Conservation (phyloP, 805 yeast species). For the Saccharomycopsis vini region DNA sequence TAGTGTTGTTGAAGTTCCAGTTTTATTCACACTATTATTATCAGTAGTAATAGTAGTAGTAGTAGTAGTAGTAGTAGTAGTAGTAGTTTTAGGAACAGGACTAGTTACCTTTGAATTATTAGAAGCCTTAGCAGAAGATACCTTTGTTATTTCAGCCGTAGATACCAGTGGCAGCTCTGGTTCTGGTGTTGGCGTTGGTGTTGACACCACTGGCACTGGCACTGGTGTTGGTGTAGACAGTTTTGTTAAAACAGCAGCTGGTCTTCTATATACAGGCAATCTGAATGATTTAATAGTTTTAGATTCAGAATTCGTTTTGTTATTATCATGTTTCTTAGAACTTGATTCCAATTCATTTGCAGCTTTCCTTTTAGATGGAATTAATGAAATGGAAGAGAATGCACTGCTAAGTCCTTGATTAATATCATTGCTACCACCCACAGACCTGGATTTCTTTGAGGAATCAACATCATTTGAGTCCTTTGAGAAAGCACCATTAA, state of each 20-base stretch:
- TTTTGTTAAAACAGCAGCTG: no score
- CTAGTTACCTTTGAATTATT: no score
- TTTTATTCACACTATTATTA: background rate
- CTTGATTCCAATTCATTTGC: background rate
- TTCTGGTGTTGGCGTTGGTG: no score
- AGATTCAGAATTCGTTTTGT: background rate
- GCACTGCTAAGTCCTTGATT: slow-evolving; percentile 3
- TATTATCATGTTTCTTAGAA: background rate
- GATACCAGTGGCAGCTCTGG: no score
- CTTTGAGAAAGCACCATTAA: no score
- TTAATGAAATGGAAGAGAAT: slow-evolving; percentile 9
- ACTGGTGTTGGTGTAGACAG: no score
- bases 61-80: background rate
- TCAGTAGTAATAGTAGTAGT: background rate
- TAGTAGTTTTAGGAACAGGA: background rate
- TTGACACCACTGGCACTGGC: no score
- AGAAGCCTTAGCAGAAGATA: no score
- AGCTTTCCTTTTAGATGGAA: slow-evolving; percentile 19
- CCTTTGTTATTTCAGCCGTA: no score
- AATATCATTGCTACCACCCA: background rate
- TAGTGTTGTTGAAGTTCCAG: background rate
- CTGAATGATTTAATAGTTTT: slow-evolving; percentile 9
- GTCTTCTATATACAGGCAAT: slow-evolving; percentile 13
- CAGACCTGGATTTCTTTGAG: no score
- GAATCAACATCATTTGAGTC: no score